Base-by-base conservation (phyloP, 2,329 filamentous ascomycete species). In the Zalaria sp. region DNA sequence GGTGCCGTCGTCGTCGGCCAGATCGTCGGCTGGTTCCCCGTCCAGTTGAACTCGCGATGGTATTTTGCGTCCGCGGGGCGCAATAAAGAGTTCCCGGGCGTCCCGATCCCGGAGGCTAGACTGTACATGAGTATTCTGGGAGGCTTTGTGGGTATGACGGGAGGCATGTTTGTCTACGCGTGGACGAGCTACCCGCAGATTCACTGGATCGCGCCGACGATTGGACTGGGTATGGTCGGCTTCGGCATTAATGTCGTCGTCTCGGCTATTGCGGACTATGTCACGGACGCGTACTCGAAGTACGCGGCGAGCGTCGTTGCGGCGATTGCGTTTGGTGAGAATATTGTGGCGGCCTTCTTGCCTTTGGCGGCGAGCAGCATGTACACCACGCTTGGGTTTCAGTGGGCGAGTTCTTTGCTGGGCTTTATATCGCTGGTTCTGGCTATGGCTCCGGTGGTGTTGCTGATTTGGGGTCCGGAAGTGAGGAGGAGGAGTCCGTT, bases 91-190 rank as follows among this genome's bases (percentile, higher is more conserved):
- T 42, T 45, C 3, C 59, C 60, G 0, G 57, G 57, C 10, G 45
- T 47, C 3, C 60, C 61, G 8, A 59, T 63, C 25, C 66, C 66
- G 0, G 67, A 71, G 51, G 64, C 64, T 0, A 56, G 66, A 7
- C 55, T 70, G 0, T 68, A 68, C 46, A 51, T 67, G 35, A 59
- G 54, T 39, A 58, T 68, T 7, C 55, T 61, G 2, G 65, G 55
- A 1, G 64, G 63, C 2, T 66, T 72, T 36, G 27, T 70, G 27
- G 66, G 66, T 3, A 60, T 71, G 31, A 55, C 59, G 0, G 68
- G 62, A 1, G 70, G 70, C 9, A 61, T 72, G 55, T 71, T 73
- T 46, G 58, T 63, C 28, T 73, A 72, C 45, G 70, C 59, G 0
- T 73, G 69, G 69, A 66, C 67, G 1, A 58, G 60, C 2, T 68